phyloP scores from a whole-genome alignment of 805 yeast species.

The Nakazawaea pomicola region DNA sequence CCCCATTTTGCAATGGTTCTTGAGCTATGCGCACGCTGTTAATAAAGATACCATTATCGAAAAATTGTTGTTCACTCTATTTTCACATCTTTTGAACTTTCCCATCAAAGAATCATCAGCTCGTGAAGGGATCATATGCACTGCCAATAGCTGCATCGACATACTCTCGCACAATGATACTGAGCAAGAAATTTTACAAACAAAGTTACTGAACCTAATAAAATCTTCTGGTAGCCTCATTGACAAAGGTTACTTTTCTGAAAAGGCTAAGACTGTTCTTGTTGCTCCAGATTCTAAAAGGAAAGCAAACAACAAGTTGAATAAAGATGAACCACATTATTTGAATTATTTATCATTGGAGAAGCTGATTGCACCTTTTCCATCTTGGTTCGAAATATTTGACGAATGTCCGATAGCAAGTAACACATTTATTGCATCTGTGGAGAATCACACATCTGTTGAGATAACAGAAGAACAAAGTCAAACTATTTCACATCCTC shows the following conservation, averaged over 20 bases:
- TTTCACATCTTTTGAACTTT: background rate
- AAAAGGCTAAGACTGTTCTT: background rate
- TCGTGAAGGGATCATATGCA: background rate
- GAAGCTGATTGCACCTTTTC: background rate
- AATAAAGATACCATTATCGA: background rate
- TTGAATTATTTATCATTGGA: background rate
- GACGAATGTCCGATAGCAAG: no score
- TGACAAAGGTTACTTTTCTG: background rate
- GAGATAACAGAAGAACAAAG: no score
- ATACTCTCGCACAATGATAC: background rate
- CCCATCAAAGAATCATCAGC: no score
- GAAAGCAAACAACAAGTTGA: no score
- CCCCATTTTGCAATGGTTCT: background rate
- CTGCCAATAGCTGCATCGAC: background rate
- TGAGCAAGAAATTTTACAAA: background rate
- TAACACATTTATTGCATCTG: no score
- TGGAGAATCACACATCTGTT: no score
- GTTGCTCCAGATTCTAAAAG: background rate
- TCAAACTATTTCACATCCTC: no score
- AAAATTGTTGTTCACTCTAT: background rate
- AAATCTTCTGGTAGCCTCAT: no score
- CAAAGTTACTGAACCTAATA: no score
- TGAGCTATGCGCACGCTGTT: background rate
- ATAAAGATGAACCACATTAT: background rate
- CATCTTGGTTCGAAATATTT: background rate